Conservation (phyloP, 805 yeast species). For the Komagataella populi region DNA sequence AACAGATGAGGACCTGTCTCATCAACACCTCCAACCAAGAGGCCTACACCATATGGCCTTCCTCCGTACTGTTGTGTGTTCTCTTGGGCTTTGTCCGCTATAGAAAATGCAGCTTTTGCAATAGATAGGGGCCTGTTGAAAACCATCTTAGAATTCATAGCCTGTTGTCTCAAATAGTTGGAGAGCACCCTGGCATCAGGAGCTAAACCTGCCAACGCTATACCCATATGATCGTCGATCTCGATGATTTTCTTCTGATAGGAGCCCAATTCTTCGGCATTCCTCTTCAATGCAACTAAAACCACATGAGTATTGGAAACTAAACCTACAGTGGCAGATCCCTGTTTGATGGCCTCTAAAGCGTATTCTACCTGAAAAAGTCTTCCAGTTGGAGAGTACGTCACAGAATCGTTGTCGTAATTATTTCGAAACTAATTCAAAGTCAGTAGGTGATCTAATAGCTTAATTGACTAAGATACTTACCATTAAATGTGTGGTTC, state of each 20-base stretch:
- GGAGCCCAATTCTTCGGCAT: slow-evolving; percentile 94
- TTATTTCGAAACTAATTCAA: slow-evolving; percentile 75
- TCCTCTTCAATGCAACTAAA: slow-evolving; percentile 86
- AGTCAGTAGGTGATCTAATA: background rate
- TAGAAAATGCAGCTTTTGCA: slow-evolving; percentile 66
- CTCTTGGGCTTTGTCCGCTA: slow-evolving; percentile 94
- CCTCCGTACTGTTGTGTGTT: slow-evolving; percentile 94
- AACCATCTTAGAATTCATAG: slow-evolving; percentile 75
- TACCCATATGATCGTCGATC: slow-evolving; percentile 87
- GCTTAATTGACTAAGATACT: background rate
- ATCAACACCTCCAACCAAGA: slow-evolving; percentile 81
- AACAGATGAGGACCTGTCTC: slow-evolving; percentile 88
- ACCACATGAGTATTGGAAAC: slow-evolving; percentile 82
- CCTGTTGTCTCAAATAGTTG: slow-evolving; percentile 80
- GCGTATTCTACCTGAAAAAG: slow-evolving; percentile 87
- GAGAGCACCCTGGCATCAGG: slow-evolving; percentile 95
- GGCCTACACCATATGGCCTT: slow-evolving; percentile 97
- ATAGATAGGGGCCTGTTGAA: slow-evolving; percentile 79
- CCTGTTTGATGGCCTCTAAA: slow-evolving; percentile 92
- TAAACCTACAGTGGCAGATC: slow-evolving; percentile 92
- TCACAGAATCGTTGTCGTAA: slow-evolving; percentile 96
- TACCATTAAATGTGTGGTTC: background rate
- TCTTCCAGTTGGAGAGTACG: slow-evolving; percentile 92
- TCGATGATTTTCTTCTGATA: slow-evolving; percentile 89
- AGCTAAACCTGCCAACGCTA: slow-evolving; percentile 93